Base-by-base conservation (phyloP, 768 basidiomycete genomes). In the Xerocomellus chrysenteron region DNA sequence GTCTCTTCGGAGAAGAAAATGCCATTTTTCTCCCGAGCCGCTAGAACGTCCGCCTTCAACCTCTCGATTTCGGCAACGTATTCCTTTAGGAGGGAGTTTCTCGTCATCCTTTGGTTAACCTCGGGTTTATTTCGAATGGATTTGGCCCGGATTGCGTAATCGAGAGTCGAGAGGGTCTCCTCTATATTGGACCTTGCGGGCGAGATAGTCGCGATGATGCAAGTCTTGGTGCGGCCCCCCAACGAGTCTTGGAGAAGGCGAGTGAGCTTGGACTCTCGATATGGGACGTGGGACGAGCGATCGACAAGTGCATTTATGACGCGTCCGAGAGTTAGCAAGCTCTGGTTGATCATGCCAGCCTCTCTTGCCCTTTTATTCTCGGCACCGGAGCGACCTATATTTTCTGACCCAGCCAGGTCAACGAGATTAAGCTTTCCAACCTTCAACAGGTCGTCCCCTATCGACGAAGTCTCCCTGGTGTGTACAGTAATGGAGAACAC, bases 341-440 rank as follows among this genome's bases (percentile, higher is more conserved):
- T 95, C 74, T 97, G 93, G 66, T 98, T 99, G 71, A 99, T 98
- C 90, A 95, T 97, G 12, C 97, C 97, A 2, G 97, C 97, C 68
- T 99, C 97, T 61, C 93, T 81, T 13, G 97, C 97, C 55, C 95
- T 78, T 70, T 92, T 94, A 65, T 97, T 92, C 69, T 94, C 93
- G 3, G 97, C 97, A 17, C 97, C 97, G 0, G 90, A 93, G 24
- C 96, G 80, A 11, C 94, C 95, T 66, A 99, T 95, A 64, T 97
- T 98, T 74, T 99, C 97, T 2, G 94, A 95, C 8, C 97, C 97
- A 33, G 97, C 97, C 54, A 99, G 78, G 69, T 99, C 97, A 51
- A 99, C 97, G 21, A 99, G 83, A 71, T 98, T 98, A 43, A 99
- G 81, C 71, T 98, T 98, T 24, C 97, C 97, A 33, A 94, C 87